phyloP scores from a whole-genome alignment of 108 stramenopile species.

The Cylindrotheca closterium region DNA sequence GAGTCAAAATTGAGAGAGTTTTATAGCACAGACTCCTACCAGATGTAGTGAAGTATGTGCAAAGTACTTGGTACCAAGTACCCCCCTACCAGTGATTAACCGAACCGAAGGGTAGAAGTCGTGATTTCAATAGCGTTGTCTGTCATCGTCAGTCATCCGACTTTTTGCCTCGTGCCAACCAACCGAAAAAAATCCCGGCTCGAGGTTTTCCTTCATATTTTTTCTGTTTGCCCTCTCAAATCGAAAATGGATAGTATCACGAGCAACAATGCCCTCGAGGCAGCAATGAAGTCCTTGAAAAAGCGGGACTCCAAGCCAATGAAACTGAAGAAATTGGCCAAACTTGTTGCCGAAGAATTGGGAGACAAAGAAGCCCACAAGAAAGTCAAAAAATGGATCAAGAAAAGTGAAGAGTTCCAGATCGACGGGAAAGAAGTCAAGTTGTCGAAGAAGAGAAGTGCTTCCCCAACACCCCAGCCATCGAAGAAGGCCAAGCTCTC shows the following conservation, averaged over 20 bases:
- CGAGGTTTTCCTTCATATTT: too few species aligned
- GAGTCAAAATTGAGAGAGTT: too few species aligned
- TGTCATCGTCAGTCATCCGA: too few species aligned
- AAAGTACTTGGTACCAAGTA: background rate
- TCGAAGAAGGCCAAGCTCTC: conserved; percentile 32
- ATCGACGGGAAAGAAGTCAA: conserved; percentile 66
- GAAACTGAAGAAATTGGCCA: conserved; percentile 74
- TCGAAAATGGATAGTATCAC: conserved; percentile 5
- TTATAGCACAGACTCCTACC: too few species aligned
- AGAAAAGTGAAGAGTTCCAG: conserved; percentile 56
- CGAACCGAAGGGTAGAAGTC: too few species aligned
- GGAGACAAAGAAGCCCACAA: conserved; percentile 39
- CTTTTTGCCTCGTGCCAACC: too few species aligned
- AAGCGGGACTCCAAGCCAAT: conserved; percentile 58
- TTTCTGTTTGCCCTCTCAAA: conserved; percentile 2
- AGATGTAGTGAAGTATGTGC: background rate
- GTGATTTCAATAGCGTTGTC: too few species aligned
- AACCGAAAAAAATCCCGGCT: too few species aligned
- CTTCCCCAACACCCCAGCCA: background rate
- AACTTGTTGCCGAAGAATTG: conserved; percentile 53
- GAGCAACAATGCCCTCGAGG: conserved; percentile 49
- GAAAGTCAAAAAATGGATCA: conserved; percentile 53
- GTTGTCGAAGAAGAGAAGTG: conserved; percentile 28
- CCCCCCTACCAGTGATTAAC: background rate
- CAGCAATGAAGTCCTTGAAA: conserved; percentile 74